Base-by-base conservation (phyloP, 208 protist genomes). In the Naegleria lovaniensis region DNA sequence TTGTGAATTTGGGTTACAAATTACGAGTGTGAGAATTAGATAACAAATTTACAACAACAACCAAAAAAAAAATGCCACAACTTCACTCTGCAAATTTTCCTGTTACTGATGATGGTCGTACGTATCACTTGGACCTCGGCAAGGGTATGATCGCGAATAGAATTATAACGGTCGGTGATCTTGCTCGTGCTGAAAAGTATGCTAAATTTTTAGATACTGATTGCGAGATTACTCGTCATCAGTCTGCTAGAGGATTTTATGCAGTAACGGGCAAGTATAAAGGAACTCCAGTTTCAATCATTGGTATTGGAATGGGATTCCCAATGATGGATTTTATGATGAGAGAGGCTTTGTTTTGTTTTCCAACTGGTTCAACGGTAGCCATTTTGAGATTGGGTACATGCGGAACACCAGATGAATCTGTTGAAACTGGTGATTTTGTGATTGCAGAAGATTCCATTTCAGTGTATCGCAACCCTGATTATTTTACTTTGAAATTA, bases 161-260 rank as follows among this genome's bases (percentile, higher is more conserved):
- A 5, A 83, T 92, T 13, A 67, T 92, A 36, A 90, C 88, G 0
- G 67, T 91, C 15, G 91, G 91, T 48, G 88, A 91, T 85, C 51
- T 89, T 16, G 29, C 83, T 19, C 67, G 91, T 55, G 91, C 90
- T 41, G 52, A 84, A 52, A 43, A 13, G n/a, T 83, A 92, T 85
- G 76, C 86, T n/a, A 55, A 86, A 58, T 92, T 48, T 79, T 76
- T 92, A 5, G 90, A 92, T 39, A 33, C 22, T 11, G 41, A 52
- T 19, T 90, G 13, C 0, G 6, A 43, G 5, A 58, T 38, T 40
- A 29, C 76, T 67, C 5, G 41, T 29, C 36, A 90, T 92, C 41
- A 15, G 16, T 90, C 85, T 76, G 39, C 38, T 76, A 39, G 85
- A 90, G 85, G 91, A 4, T 92, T 90, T 83, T 85, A 76, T 29